phyloP scores from a whole-genome alignment of 768 basidiomycete species.

The Aureoboletus auriporus region DNA sequence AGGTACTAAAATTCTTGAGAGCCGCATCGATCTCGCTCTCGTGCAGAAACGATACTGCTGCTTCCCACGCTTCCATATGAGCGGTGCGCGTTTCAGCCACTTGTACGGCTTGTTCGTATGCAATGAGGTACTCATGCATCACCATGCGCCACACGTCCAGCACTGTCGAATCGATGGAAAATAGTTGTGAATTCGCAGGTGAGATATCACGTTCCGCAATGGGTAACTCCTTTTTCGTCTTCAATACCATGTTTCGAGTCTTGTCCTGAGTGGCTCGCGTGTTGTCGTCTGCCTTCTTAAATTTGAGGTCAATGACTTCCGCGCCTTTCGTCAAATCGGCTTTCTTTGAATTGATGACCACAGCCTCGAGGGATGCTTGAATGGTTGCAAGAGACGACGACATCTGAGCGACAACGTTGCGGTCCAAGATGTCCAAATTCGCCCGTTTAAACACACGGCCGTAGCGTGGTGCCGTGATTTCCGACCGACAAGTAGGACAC shows the following conservation, averaged over 20 bases:
- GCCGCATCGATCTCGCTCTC: conserved; percentile 40
- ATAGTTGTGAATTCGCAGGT: conserved; percentile 19
- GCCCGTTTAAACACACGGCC: conserved; percentile 60
- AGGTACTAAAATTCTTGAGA: conserved; percentile 27
- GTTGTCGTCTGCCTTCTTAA: conserved; percentile 7
- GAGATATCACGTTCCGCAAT: conserved; percentile 26
- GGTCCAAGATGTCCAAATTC: conserved; percentile 60
- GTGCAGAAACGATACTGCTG: conserved; percentile 51
- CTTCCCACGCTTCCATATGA: conserved; percentile 58
- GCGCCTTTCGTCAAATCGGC: conserved; percentile 3
- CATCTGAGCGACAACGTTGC: conserved; percentile 54
- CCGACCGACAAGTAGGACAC: conserved; percentile 60
- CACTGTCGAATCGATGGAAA: conserved; percentile 31
- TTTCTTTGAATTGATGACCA: conserved; percentile 27
- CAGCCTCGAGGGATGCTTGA: conserved; percentile 23
- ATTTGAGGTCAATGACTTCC: conserved; percentile 9
- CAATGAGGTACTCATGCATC: conserved; percentile 32
- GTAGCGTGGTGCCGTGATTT: conserved; percentile 57
- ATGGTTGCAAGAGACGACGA: conserved; percentile 37
- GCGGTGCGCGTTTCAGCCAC: conserved; percentile 49
- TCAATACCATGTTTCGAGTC: conserved; percentile 14
- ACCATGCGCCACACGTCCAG: conserved; percentile 37
- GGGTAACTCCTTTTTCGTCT: conserved; percentile 16
- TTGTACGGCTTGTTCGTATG: conserved; percentile 38
- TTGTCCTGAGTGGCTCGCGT: conserved; percentile 1